These are phyloP conservation scores for Zhuliangozyma parablackwelliae DNA, from an alignment of 1,139 yeast genomes.

Conservation along the genomic window DNA sequence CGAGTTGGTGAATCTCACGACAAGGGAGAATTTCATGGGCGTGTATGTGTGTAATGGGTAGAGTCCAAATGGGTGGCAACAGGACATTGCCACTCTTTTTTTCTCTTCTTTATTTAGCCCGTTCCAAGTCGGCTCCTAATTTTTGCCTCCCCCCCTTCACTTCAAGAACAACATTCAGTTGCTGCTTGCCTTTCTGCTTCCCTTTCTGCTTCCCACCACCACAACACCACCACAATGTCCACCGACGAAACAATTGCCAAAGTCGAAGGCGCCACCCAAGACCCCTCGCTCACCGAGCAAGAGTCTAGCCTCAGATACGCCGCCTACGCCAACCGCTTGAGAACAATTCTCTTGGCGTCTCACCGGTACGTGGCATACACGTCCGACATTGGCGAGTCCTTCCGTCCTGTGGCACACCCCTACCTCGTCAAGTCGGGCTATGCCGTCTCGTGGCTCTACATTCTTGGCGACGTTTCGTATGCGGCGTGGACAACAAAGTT, in stretches of 20 bases:
- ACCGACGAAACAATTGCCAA: conserved; percentile 10
- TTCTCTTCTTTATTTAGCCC: too few species aligned
- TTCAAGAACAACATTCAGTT: too few species aligned
- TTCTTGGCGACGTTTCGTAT: conserved; percentile 73
- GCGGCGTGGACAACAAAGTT: conserved; percentile 73
- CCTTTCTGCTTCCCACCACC: too few species aligned
- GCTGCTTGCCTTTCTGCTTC: too few species aligned
- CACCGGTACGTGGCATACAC: conserved; percentile 85
- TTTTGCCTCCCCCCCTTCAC: neutral
- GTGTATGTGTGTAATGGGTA: too few species aligned
- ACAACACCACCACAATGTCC: too few species aligned
- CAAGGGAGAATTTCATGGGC: conserved; percentile 18
- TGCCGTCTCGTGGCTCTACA: conserved; percentile 73
- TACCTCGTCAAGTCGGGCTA: conserved; percentile 59
- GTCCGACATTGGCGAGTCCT: conserved; percentile 86
- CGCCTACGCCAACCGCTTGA: conserved; percentile 71
- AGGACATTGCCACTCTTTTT: too few species aligned
- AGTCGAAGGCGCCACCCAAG: conserved; percentile 10
- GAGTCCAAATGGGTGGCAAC: too few species aligned
- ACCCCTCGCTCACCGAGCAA: conserved; percentile 14
- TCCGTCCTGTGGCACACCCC: conserved; percentile 81
- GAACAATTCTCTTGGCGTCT: conserved; percentile 70
- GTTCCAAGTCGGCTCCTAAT: too few species aligned
- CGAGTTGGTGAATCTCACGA: conserved; percentile 31
- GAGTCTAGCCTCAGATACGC: conserved; percentile 68